These are phyloP conservation scores for Aphanomyces invadans DNA, from an alignment of 352 stramenopile species.

Conservation along the genomic window DNA sequence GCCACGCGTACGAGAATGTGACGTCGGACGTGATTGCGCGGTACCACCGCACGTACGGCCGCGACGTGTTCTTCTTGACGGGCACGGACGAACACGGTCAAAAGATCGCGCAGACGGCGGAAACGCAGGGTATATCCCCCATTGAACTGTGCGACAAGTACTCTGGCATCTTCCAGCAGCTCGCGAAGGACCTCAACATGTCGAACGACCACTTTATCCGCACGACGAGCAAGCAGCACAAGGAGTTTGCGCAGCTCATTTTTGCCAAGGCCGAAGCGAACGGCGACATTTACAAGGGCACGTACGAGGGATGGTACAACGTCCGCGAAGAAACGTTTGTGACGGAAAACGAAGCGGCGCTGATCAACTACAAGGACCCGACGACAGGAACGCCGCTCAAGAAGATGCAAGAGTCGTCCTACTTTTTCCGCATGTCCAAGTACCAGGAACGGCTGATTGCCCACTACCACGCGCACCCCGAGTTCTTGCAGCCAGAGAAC, in stretches of 20 bases:
- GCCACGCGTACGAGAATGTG: slow-evolving; percentile 98
- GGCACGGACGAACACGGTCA: slow-evolving; percentile 98
- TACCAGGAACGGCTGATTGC: slow-evolving; percentile 94
- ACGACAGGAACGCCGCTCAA: slow-evolving; percentile 90
- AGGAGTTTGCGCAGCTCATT: slow-evolving; percentile 91
- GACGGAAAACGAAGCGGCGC: slow-evolving; percentile 94
- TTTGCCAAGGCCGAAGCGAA: slow-evolving; percentile 86
- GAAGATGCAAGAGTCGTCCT: slow-evolving; percentile 96
- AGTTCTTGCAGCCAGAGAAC: slow-evolving; percentile 95
- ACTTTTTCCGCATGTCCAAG: slow-evolving; percentile 99
- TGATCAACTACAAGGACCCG: slow-evolving; percentile 94
- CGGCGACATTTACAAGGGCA: slow-evolving; percentile 96
- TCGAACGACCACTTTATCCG: slow-evolving; percentile 90
- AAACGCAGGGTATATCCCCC: slow-evolving; percentile 82
- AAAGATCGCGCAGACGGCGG: slow-evolving; percentile 98
- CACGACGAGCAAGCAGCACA: slow-evolving; percentile 93
- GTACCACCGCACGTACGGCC: slow-evolving; percentile 88
- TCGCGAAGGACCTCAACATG: slow-evolving; percentile 81
- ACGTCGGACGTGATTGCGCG: slow-evolving; percentile 95
- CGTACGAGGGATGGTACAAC: slow-evolving; percentile 99
- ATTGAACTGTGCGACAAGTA: slow-evolving; percentile 96
- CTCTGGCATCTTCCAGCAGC: slow-evolving; percentile 78
- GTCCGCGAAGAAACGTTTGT: slow-evolving; percentile 98
- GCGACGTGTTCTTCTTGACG: slow-evolving; percentile 80
- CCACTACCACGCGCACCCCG: slow-evolving; percentile 91